Conservation (phyloP, 2,329 filamentous ascomycete genomes). For the Fusarium incarnatum region DNA sequence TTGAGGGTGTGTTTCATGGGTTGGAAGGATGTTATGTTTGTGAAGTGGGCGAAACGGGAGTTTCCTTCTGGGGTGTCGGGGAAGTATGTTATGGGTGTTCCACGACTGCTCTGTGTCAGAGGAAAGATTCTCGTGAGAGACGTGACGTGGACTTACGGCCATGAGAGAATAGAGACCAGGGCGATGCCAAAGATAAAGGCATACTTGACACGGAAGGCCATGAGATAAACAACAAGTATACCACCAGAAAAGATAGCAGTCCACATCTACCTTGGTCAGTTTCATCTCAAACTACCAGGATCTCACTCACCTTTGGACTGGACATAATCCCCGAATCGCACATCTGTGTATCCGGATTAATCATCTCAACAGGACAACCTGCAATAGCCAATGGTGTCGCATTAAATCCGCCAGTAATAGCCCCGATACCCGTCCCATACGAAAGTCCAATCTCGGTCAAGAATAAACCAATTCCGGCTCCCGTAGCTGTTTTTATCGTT, state of each 20-base stretch:
- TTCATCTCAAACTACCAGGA: rapidly evolving
- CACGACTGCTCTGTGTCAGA: conserved; percentile 9
- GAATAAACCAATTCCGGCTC: conserved; percentile 83
- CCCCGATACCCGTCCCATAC: conserved; percentile 80
- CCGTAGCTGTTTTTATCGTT: conserved; percentile 84
- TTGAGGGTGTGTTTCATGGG: conserved; percentile 73
- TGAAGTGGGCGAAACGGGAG: conserved; percentile 80
- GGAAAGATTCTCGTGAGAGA: too few species aligned
- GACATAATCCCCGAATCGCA: conserved; percentile 38
- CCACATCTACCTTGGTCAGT: conserved; percentile 65
- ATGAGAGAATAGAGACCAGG: conserved; percentile 83
- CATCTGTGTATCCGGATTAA: conserved; percentile 29
- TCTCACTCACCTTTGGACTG: conserved; percentile 24
- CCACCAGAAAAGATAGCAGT: conserved; percentile 84
- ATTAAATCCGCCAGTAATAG: conserved; percentile 70
- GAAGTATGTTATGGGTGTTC: conserved; percentile 79
- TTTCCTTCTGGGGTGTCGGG: conserved; percentile 75
- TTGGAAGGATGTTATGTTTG: conserved; percentile 81
- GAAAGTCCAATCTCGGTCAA: conserved; percentile 76
- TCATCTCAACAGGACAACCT: conserved; percentile 63
- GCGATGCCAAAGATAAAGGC: conserved; percentile 83
- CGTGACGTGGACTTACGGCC: conserved; percentile 66
- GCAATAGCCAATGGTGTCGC: conserved; percentile 77
- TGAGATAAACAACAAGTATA: conserved; percentile 77
- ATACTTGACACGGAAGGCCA: conserved; percentile 84